Conservation (phyloP, 306 rosid genomes). For the Inga leiocalycina region DNA sequence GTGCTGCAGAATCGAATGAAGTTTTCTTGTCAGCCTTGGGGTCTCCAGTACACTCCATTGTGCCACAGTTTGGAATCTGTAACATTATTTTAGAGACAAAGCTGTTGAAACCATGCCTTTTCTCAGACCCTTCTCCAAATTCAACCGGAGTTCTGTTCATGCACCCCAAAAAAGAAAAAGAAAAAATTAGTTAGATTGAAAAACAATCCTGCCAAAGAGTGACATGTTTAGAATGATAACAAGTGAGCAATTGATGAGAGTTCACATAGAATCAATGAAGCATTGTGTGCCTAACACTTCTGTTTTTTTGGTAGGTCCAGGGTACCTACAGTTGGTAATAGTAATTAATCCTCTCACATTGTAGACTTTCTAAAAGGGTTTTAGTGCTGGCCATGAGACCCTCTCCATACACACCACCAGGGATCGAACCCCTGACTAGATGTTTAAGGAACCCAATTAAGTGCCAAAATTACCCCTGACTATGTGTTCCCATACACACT, state of each 20-base stretch:
- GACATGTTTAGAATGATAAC: background rate
- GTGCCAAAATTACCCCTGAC: too few species aligned
- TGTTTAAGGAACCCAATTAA: too few species aligned
- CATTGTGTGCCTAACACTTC: too few species aligned
- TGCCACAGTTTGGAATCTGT: constrained; percentile 58
- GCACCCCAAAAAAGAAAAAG: background rate
- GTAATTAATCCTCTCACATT: too few species aligned
- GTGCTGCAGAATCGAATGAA: constrained; percentile 63
- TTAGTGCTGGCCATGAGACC: too few species aligned
- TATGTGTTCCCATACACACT: too few species aligned
- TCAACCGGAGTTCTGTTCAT: constrained; percentile 44
- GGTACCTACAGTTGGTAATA: too few species aligned
- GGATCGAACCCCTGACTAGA: too few species aligned
- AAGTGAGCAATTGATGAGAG: background rate
- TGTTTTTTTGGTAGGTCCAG: too few species aligned
- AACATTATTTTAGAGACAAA: constrained; percentile 47
- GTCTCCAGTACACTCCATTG: constrained; percentile 60
- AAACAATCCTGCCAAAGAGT: background rate
- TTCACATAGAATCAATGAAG: background rate
- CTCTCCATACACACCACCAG: too few species aligned
- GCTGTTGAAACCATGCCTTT: constrained; percentile 50
- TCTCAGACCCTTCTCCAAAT: constrained; percentile 46
- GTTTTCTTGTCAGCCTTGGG: constrained; percentile 68
- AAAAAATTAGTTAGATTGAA: background rate
- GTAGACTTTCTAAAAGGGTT: too few species aligned